phyloP scores from a whole-genome alignment of 2,329 filamentous ascomycete species.

The Aspergillus ibericus region DNA sequence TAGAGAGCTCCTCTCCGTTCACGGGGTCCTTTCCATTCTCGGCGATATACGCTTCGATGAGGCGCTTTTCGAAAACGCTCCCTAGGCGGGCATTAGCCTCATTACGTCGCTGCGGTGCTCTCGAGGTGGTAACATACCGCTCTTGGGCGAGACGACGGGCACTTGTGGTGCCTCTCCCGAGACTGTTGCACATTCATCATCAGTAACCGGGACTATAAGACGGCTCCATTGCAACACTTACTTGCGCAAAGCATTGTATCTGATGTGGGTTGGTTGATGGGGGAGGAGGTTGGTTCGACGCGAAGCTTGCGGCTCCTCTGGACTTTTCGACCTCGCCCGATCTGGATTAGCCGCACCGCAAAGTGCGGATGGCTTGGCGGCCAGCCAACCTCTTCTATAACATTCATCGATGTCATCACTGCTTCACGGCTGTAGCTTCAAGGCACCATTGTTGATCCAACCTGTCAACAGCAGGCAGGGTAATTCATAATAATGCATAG shows the following conservation, averaged over 20 bases:
- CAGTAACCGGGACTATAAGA: conserved; percentile 11
- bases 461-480: background rate
- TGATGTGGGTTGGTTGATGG: conserved; percentile 22
- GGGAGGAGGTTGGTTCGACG: conserved; percentile 27
- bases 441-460: background rate
- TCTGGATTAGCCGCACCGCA: conserved; percentile 35
- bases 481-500: background rate
- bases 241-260: conserved; percentile 63
- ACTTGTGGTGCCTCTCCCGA: conserved; percentile 95
- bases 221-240: conserved; percentile 45
- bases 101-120: conserved; percentile 14
- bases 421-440: background rate
- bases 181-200: conserved; percentile 56
- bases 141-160: conserved; percentile 92
- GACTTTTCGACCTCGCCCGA: conserved; percentile 36
- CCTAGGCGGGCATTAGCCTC: conserved; percentile 54
- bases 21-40: conserved; percentile 92
- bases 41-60: conserved; percentile 92
- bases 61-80: conserved; percentile 87
- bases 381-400: background rate
- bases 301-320: conserved; percentile 36
- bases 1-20: conserved; percentile 77
- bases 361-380: conserved; percentile 22
- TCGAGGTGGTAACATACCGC: conserved; percentile 60
- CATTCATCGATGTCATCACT: background rate